Evolutionary conservation across 2,329 filamentous ascomycete genomes (phyloP), one percentile per base, ranked within the genome.

Genomic region (Colletotrichum costaricense): DNA sequence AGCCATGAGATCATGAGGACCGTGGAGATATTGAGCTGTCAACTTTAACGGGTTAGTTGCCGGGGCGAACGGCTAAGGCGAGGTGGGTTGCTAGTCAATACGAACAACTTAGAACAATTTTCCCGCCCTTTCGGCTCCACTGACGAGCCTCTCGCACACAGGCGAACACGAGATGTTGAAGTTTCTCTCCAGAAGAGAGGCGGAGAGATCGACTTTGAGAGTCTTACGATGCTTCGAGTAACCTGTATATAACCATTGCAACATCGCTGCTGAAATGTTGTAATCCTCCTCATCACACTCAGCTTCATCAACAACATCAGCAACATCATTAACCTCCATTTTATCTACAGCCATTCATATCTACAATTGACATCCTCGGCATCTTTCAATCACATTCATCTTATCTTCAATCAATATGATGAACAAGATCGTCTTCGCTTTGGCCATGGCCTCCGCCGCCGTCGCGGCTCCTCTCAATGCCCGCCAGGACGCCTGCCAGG

Each of bases 391-490:
- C 9, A 16, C 8, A 12, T 22, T 22, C 9, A 9, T 19, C 12
- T 5, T 28, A 26, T 1, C 62, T 5, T 5, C 4, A 65, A 26
- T 1, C 55, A 38, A 59, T 11, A 73, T 52, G 67, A 60, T 70
- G 55, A 72, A 58, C 35, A 74, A 74, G 33, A 55, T 74, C 14
- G 52, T 62, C 57, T 14, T 75, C 2, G 73, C 66, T 30, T 19
- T 75, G 69, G 70, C 73, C 16, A 52, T 75, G 57, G 66, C 63
- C 49, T 72, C 67, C 42, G 63, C 64, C 12, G 69, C 66, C n/a
- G 63, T 70, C 8, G 73, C 73, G 8, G 66, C 58, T 26, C 70
- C 70, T 19, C 5, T 54, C 19, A 56, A 66, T n/a, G 57, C 5
- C 16, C 65, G 30, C 33, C 69, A 66, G 24, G 62, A 70, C 33